These are phyloP conservation scores for Neocucurbitaria cava DNA, from an alignment of 2,329 filamentous ascomycete species.

Conservation along the genomic window DNA sequence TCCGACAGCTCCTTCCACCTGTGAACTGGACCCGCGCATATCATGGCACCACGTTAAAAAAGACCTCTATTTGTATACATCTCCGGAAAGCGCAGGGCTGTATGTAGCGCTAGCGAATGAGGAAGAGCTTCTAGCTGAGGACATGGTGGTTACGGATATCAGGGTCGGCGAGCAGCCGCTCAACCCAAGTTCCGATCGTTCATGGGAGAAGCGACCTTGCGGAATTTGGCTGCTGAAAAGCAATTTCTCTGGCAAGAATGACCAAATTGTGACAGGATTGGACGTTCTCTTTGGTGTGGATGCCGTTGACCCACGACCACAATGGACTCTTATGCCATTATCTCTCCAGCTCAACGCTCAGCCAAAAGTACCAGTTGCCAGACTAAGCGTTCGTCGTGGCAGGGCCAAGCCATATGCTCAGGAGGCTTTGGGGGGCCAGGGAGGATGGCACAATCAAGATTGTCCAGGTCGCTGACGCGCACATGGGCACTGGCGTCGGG, in stretches of 20 bases:
- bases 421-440: conserved; percentile 69
- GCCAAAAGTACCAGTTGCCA: conserved; percentile 59
- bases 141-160: conserved; percentile 78
- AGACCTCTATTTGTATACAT: conserved; percentile 20
- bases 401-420: conserved; percentile 68
- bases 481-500: conserved; percentile 88
- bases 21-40: conserved; percentile 28
- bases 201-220: conserved; percentile 75
- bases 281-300: conserved; percentile 88
- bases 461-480: conserved; percentile 87
- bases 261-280: conserved; percentile 76
- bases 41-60: conserved; percentile 26
- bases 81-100: conserved; percentile 16
- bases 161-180: conserved; percentile 76
- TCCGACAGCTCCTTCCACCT: conserved; percentile 27
- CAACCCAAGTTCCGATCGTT: conserved; percentile 59
- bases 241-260: conserved; percentile 71
- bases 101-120: conserved; percentile 54
- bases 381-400: conserved; percentile 78
- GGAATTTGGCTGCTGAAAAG: conserved; percentile 72
- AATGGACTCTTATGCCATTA: conserved; percentile 73
- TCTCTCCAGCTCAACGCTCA: conserved; percentile 46
- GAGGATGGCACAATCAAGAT: conserved; percentile 94
- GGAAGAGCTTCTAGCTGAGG: conserved; percentile 73
- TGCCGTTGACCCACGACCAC: conserved; percentile 82